Base-by-base conservation (phyloP, 495 filamentous ascomycete species). In the Annulohypoxylon maeteangense region DNA sequence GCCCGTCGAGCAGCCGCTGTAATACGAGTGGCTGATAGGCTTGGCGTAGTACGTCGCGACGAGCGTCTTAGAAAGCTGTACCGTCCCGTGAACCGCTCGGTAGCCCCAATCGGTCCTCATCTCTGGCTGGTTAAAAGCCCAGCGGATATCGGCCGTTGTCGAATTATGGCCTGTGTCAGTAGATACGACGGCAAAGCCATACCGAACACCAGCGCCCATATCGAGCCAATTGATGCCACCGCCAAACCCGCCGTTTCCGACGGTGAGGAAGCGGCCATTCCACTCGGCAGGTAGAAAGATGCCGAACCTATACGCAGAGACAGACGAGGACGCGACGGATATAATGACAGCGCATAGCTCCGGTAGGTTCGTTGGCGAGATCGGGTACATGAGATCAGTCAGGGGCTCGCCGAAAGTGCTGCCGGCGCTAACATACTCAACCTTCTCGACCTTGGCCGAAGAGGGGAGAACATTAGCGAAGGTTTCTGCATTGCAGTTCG, bases 111-210 rank as follows among this genome's bases (percentile, higher is more conserved):
- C 82, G 7, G 68, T 73, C 31, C 65, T 72, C 54, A 38, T 62
- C 55, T 81, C 80, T 7, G 81, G 78, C 7, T 84, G 65, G 50
- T 83, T 71, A 4, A 83, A 74, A 0, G 84, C 86, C 87, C 86
- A 88, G 16, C 53, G 55, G 16, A 78, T 68, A 53, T 86, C 81
- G 0, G 34, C 25, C 22, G 73, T 53, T 1, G 76, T 73, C 7
- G 78, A 80, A 61, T 82, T 83, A 72, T 90, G 87, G 4, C 87
- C 87, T 3, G 84, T 87, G 65, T 89, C 83, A 0, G 86, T 90
- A 8, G 85, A 86, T 54, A 87, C 79, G 31, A 78, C 72, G 4
- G 87, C 85, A 61, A 86, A 85, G 23, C 86, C 86, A 54, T 86
- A 83, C 0, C 76, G 67, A 0, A 74, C 73, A 5, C 81, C 82